Conservation (phyloP, 108 stramenopile genomes). For the Nannochloropsis salina region DNA sequence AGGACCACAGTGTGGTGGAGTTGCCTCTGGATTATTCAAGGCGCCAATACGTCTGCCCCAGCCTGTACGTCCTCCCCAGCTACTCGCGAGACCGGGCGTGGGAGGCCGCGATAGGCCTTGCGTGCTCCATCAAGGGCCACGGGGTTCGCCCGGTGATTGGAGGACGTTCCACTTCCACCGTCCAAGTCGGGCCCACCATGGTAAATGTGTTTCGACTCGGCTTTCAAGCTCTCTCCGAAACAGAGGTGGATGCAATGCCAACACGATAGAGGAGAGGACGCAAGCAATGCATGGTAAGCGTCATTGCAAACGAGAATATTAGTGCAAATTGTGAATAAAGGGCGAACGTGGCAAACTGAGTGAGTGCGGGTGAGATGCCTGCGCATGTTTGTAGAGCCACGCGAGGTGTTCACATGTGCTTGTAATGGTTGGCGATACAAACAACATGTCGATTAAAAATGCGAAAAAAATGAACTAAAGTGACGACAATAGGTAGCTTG, state of each 20-base stretch:
- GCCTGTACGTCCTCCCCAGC: background rate
- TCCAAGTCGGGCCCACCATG: background rate
- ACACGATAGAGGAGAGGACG: background rate
- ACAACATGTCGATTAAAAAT: too few relatives aligned
- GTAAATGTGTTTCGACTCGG: background rate
- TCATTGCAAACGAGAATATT: too few relatives aligned
- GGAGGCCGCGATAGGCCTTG: background rate
- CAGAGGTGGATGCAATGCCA: background rate
- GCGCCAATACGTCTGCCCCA: background rate
- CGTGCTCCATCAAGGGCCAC: background rate
- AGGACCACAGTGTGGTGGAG: background rate
- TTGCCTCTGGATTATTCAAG: background rate
- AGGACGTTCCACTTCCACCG: background rate
- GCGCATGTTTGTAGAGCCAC: too few relatives aligned
- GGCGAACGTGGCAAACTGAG: too few relatives aligned
- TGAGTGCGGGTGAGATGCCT: too few relatives aligned
- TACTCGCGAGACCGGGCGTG: background rate
- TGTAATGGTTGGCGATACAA: too few relatives aligned
- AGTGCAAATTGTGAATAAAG: too few relatives aligned
- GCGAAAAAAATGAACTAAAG: too few relatives aligned
- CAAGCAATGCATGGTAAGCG: background rate
- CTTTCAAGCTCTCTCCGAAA: background rate
- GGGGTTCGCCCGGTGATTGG: background rate
- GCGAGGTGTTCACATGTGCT: too few relatives aligned
- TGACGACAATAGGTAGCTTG: too few relatives aligned